phyloP scores from a whole-genome alignment of 768 basidiomycete species.

The Boletus subparvulus region DNA sequence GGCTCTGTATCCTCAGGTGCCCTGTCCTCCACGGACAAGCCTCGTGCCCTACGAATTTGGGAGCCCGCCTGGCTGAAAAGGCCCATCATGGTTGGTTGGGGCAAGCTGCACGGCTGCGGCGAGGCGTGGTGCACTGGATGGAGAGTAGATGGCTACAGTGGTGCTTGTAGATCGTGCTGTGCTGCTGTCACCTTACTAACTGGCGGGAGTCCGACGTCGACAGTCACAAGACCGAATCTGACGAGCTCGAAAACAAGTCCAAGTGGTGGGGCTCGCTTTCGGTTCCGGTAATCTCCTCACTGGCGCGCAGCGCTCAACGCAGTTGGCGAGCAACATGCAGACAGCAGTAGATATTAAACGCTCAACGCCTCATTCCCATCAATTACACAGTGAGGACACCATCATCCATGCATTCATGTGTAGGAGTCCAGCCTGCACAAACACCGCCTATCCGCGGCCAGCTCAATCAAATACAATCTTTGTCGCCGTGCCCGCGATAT shows the following conservation, averaged over 20 bases:
- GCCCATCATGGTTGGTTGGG: constrained; percentile 63
- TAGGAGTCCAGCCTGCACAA: neutral
- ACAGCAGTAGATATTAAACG: neutral
- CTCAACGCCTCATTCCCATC: constrained; percentile 10
- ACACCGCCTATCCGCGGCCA: neutral
- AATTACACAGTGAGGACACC: constrained; percentile 6
- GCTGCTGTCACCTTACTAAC: neutral
- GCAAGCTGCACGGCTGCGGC: constrained; percentile 22
- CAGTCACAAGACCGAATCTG: neutral
- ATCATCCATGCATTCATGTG: neutral
- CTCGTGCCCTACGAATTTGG: constrained; percentile 68
- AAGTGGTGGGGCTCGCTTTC: constrained; percentile 2
- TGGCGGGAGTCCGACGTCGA: neutral
- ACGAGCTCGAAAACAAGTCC: neutral
- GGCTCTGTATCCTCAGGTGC: constrained; percentile 80
- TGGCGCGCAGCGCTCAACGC: neutral
- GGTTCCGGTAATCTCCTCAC: neutral
- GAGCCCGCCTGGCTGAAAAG: constrained; percentile 70
- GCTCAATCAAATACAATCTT: constrained; percentile 70
- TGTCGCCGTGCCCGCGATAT: constrained; percentile 59
- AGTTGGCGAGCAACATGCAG: neutral
- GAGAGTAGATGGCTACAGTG: neutral
- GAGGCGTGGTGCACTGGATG: constrained; percentile 16
- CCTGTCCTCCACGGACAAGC: constrained; percentile 62
- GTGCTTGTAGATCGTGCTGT: constrained; percentile 1